A percentile compares a stretch with the other conserved stretches of the same genome.
Evolutionary conservation across 345 rosid species (phyloP).

Genomic region (Orychophragmus violaceus): DNA sequence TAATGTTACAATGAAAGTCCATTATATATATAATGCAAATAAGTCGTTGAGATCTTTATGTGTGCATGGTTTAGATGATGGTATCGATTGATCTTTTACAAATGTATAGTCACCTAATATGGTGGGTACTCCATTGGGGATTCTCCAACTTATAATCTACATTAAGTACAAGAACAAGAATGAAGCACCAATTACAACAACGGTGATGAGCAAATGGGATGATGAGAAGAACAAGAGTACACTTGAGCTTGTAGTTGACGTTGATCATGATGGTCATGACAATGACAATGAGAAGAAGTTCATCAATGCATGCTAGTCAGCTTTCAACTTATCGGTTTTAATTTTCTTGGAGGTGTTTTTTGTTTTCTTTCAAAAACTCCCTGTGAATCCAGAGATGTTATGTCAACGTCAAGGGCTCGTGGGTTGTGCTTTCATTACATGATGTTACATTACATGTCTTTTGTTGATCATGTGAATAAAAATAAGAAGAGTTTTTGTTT

Average conservation of each 20-base stretch:
- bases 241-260: constrained; percentile 26
- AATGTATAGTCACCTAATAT: constrained; percentile 62
- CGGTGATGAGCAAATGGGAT: constrained; percentile 35
- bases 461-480: constrained; percentile 8
- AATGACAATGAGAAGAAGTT: constrained; percentile 28
- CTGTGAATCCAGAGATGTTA: neutral
- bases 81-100: neutral
- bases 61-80: neutral
- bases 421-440: neutral
- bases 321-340: neutral
- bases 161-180: constrained; percentile 50
- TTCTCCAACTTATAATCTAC: constrained; percentile 65
- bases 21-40: neutral
- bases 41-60: neutral
- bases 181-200: constrained; percentile 34
- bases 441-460: neutral
- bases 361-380: neutral
- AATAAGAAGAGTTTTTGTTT: neutral
- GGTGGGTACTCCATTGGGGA: constrained; percentile 57
- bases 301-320: constrained; percentile 7
- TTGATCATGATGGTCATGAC: constrained; percentile 4
- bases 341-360: neutral
- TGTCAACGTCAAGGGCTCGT: neutral
- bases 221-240: constrained; percentile 27
- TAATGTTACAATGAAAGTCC: neutral